Evolutionary conservation across 176 grass and related monocot genomes (phyloP), one percentile per base, ranked within the genome.

Genomic region (Zoysia pacifica): DNA sequence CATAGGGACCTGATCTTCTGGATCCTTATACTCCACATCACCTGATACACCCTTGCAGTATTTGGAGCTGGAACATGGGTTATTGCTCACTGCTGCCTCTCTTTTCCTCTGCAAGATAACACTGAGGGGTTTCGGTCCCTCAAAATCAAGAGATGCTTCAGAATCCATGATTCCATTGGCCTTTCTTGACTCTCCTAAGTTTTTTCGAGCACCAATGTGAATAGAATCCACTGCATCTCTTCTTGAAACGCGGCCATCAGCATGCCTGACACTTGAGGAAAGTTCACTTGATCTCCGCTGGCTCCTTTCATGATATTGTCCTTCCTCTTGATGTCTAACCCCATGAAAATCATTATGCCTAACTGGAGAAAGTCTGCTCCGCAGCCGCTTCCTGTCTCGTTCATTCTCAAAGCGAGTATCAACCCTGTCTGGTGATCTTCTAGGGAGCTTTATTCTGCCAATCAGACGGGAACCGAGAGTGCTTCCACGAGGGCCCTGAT

Each of bases 371-470:
- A 86, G 63, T 73, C 67, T 89, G 49, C 83, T 89, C 45, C 28
- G 48, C 74, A 75, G 77, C 76, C 82, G 74, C 74, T 86, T 85
- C 65, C 87, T 91, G 50, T 93, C 90, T 52, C 78, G 79, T n/a
- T 91, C 88, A 75, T 80, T 83, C 82, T 94, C 91, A 13, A 70
- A 77, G 63, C 55, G 83, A 62, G 67, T 67, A 84, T 84, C 84
- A 76, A 73, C 44, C 67, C 61, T 88, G 66, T 97, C 87, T 52
- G 77, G 74, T 47, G 85, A 88, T 78, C 76, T 99, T 81, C 77
- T 16, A 84, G 96, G 96, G 74, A 99, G 91, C 64, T 86, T 91
- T 84, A 99, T 99, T 91, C 96, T 93, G 58, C 93, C 90, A 56
- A 82, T 84, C 40, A 99, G 78, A 69, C 93, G 90, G 70, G 83